Base-by-base conservation (phyloP, 2,329 filamentous ascomycete species). In the Fusarium aywerte region DNA sequence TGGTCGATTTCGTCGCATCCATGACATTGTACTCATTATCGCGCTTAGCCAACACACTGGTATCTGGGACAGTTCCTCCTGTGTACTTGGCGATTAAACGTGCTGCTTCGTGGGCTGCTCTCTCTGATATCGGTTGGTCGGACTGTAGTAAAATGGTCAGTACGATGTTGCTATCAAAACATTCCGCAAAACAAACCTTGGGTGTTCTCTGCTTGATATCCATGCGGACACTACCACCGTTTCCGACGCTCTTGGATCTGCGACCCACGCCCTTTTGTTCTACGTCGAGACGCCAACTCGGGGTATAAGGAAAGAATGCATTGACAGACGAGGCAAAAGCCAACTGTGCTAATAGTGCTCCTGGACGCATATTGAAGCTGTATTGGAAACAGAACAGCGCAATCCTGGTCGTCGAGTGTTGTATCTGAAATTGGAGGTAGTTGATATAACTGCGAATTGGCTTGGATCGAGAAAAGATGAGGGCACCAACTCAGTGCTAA, bases 241-340 rank as follows among this genome's bases (percentile, higher is more conserved):
- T 51, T 32, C 48, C 57, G 54, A 60, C 60, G 49, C 62, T 69
- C 51, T 70, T 69, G 60, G 71, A 39, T 68, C 76, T 73, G 55
- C 73, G 56, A 3, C 57, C 53, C 31, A 48, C 39, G 53, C 38
- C 62, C 50, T 59, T 57, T 48, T 73, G 70, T 32, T 76, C 73
- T 49, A 60, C 52, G 49, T 77, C 73, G 44, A 73, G 54, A 44
- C 73, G 66, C 79, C 79, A 80, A 54, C 58, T 57, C 10, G 83
- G 82, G 21, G 72, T 74, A 72, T 80, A 85, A 6, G 81, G 81
- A 47, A 76, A 83, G 72, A 87, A 84, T 51, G 85, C 85, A 51
- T 80, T 74, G 54, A 78, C 78, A 48, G 78, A 75, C 36, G 80
- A 76, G 54, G 80, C 77, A 77, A 86, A 72, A 68, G 82, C 79